A percentile compares a stretch with the other conserved stretches of the same genome.
phyloP scores from a whole-genome alignment of 1,139 yeast species.

The Candida pseudoviswanathii region DNA sequence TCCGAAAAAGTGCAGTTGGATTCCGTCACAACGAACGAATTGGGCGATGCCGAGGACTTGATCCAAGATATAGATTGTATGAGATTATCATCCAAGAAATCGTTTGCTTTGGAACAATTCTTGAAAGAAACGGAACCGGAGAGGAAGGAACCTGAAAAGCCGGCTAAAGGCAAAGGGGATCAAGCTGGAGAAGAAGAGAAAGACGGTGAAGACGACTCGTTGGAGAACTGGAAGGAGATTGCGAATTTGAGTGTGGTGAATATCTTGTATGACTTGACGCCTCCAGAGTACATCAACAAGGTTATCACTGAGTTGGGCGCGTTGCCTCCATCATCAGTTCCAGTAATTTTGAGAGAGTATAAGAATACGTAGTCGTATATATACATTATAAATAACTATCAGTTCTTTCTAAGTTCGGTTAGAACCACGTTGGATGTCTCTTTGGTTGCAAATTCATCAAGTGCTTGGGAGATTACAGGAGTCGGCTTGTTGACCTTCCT shows the following conservation, averaged over 20 bases:
- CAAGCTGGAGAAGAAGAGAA: slow-evolving; percentile 15
- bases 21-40: slow-evolving; percentile 89
- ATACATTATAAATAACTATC: background rate
- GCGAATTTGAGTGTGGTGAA: slow-evolving; percentile 74
- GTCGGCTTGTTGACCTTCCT: slow-evolving; percentile 13
- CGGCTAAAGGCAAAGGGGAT: slow-evolving; percentile 16
- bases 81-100: slow-evolving; percentile 61
- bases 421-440: slow-evolving; percentile 35
- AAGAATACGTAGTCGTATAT: slow-evolving; percentile 46
- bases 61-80: slow-evolving; percentile 47
- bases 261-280: slow-evolving; percentile 91
- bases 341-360: slow-evolving; percentile 92
- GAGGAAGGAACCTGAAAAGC: slow-evolving; percentile 19
- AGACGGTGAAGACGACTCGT: slow-evolving; percentile 28
- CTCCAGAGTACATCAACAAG: slow-evolving; percentile 90
- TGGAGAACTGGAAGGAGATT: slow-evolving; percentile 65
- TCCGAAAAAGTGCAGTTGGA: slow-evolving; percentile 95
- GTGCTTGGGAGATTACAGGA: slow-evolving; percentile 18
- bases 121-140: slow-evolving; percentile 44
- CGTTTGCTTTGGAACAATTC: slow-evolving; percentile 68
- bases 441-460: slow-evolving; percentile 27
- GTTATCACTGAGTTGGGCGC: slow-evolving; percentile 96
- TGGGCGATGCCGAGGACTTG: slow-evolving; percentile 83
- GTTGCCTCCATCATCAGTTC: slow-evolving; percentile 95
- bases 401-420: slow-evolving; percentile 26